A percentile compares a stretch with the other conserved stretches of the same genome.
These are phyloP conservation scores for Arthrinium puccinioides DNA, from an alignment of 2,329 filamentous ascomycete genomes.

Conservation along the genomic window DNA sequence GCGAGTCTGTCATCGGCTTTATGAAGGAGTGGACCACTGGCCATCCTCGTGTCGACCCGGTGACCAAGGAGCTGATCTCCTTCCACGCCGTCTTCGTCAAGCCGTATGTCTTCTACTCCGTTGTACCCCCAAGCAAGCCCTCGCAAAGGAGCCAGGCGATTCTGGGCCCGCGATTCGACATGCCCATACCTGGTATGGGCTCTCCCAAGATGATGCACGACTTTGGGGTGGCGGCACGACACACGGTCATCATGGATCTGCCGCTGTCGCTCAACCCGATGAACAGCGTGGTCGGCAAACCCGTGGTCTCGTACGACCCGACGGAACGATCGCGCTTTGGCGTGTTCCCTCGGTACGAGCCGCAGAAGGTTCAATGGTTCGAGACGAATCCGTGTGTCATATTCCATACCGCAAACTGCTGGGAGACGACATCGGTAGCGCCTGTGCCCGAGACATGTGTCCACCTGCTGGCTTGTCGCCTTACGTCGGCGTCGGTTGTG, in stretches of 20 bases:
- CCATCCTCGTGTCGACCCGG: constrained; percentile 59
- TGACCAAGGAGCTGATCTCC: constrained; percentile 57
- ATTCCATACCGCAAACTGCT: constrained; percentile 66
- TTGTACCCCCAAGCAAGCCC: constrained; percentile 18
- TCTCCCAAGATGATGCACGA: constrained; percentile 71
- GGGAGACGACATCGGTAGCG: constrained; percentile 42
- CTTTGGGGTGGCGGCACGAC: constrained; percentile 56
- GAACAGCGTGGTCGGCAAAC: constrained; percentile 48
- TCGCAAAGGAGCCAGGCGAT: constrained; percentile 14
- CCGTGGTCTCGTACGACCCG: constrained; percentile 53
- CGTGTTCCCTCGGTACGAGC: constrained; percentile 56
- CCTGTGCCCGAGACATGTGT: constrained; percentile 32
- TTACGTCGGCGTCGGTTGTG: constrained; percentile 58
- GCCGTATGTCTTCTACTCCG: constrained; percentile 62
- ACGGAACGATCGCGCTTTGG: constrained; percentile 54
- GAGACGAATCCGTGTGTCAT: constrained; percentile 62
- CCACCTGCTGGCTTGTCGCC: constrained; percentile 58
- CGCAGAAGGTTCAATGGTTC: constrained; percentile 56
- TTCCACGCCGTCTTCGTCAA: constrained; percentile 60
- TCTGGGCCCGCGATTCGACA: constrained; percentile 34
- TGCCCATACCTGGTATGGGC: constrained; percentile 51
- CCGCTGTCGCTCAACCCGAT: constrained; percentile 58
- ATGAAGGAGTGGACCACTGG: constrained; percentile 67
- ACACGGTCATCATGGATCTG: constrained; percentile 64
- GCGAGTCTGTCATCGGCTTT: constrained; percentile 46